Conservation (phyloP, 306 rosid genomes). For the Pyrus bretschneideri region DNA sequence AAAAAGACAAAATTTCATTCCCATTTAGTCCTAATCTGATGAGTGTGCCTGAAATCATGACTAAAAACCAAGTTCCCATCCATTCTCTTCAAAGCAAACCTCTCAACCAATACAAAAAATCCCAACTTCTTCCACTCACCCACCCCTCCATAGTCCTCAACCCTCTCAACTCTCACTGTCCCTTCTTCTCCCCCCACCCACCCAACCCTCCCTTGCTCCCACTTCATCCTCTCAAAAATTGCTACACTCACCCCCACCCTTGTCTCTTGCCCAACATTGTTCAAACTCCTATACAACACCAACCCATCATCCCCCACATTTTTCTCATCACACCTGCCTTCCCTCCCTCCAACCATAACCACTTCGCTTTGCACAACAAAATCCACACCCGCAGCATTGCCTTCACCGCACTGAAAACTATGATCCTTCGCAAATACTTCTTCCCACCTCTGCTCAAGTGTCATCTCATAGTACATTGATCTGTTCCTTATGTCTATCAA, state of each 20-base stretch:
- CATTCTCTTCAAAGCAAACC: conserved; percentile 39
- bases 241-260: conserved; percentile 57
- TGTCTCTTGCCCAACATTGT: conserved; percentile 35
- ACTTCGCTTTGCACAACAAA: conserved; percentile 14
- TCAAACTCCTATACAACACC: conserved; percentile 38
- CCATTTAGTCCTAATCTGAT: conserved; percentile 49
- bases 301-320: conserved; percentile 22
- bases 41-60: conserved; percentile 43
- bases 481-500: neutral
- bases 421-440: conserved; percentile 13
- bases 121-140: conserved; percentile 33
- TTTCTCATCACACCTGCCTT: conserved; percentile 8
- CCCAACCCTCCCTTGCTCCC: conserved; percentile 43
- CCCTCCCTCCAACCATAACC: conserved; percentile 18
- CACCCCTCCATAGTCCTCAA: conserved; percentile 46
- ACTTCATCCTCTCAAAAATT: conserved; percentile 62
- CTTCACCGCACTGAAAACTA: neutral
- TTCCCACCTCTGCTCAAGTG: conserved; percentile 39
- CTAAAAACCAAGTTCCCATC: conserved; percentile 37
- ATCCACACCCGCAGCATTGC: conserved; percentile 18
- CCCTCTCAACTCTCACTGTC: conserved; percentile 33
- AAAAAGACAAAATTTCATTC: conserved; percentile 12
- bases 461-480: conserved; percentile 30
- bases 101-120: conserved; percentile 46
- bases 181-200: conserved; percentile 26